Percentiles rank a stretch among this genome's conserved stretches.
phyloP scores from a whole-genome alignment of 169 alveolate genomes.

The Prorocentrum cordatum region DNA sequence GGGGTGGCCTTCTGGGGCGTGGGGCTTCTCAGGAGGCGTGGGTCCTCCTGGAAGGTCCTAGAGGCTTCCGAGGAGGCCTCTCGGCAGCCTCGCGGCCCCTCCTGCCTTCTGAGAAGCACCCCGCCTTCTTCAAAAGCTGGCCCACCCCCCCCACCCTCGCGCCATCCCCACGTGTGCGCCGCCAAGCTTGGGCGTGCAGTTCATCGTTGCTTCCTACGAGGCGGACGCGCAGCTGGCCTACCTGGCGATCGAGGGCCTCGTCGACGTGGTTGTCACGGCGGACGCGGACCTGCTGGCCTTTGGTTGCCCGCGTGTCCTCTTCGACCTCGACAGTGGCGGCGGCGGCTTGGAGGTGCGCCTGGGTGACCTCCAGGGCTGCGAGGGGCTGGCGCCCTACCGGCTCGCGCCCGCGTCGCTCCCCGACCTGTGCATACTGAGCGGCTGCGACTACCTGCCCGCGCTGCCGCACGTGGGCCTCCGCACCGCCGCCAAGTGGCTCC shows the following conservation, averaged over 20 bases:
- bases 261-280: not conserved
- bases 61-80: too few relatives aligned
- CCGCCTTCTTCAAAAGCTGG: too few relatives aligned
- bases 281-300: conserved; percentile 12
- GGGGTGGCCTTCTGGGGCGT: too few relatives aligned
- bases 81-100: too few relatives aligned
- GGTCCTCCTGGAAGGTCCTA: too few relatives aligned
- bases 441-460: conserved; percentile 9
- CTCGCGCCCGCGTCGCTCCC: not conserved
- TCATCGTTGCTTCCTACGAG: too few relatives aligned
- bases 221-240: conserved; percentile 6
- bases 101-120: too few relatives aligned
- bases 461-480: not conserved
- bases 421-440: not conserved
- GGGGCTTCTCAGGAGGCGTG: too few relatives aligned
- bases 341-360: not conserved
- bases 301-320: not conserved
- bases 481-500: not conserved
- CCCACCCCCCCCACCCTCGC: too few relatives aligned
- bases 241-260: not conserved
- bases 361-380: not conserved
- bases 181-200: too few relatives aligned
- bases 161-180: too few relatives aligned
- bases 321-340: not conserved
- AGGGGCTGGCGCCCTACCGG: not conserved